Evolutionary conservation across 495 filamentous ascomycete genomes (phyloP).

Genomic region (Aspergillus homomorphus): DNA sequence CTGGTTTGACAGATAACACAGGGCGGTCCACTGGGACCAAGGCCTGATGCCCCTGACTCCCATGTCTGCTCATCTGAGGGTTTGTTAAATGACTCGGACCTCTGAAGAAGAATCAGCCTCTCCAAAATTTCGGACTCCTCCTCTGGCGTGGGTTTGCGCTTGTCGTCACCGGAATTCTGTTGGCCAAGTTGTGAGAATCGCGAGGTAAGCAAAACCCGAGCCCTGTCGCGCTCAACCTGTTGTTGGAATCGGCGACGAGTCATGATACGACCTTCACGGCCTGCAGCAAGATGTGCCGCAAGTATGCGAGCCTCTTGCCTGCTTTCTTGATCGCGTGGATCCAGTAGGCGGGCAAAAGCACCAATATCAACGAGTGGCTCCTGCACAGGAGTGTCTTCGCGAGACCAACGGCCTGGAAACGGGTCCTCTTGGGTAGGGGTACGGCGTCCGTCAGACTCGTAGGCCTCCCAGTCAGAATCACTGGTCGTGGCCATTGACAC

Average conservation of each 20-base stretch:
- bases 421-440: slow-evolving; percentile 68
- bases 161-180: slow-evolving; percentile 22
- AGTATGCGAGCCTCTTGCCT: slow-evolving; percentile 77
- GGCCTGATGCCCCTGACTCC: slow-evolving; percentile 64
- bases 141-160: slow-evolving; percentile 52
- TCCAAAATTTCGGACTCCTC: slow-evolving; percentile 82
- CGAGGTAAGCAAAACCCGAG: slow-evolving; percentile 58
- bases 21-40: slow-evolving; percentile 73
- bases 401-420: slow-evolving; percentile 38
- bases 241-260: slow-evolving; percentile 76
- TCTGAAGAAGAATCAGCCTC: slow-evolving; percentile 68
- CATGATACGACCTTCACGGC: slow-evolving; percentile 54
- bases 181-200: slow-evolving; percentile 24
- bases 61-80: slow-evolving; percentile 44
- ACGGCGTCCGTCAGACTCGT: slow-evolving; percentile 57
- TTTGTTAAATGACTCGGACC: slow-evolving; percentile 27
- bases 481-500: slow-evolving; percentile 58
- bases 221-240: slow-evolving; percentile 60
- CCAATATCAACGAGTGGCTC: slow-evolving; percentile 64
- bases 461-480: slow-evolving; percentile 55
- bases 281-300: slow-evolving; percentile 70
- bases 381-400: slow-evolving; percentile 55
- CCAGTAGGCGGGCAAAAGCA: slow-evolving; percentile 75
- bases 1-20: slow-evolving; percentile 90
- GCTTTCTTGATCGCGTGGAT: slow-evolving; percentile 74